Percentiles rank a stretch among this genome's conserved stretches.
These are phyloP conservation scores for Phytophthora pini DNA, from an alignment of 352 stramenopile genomes.

Conservation along the genomic window DNA sequence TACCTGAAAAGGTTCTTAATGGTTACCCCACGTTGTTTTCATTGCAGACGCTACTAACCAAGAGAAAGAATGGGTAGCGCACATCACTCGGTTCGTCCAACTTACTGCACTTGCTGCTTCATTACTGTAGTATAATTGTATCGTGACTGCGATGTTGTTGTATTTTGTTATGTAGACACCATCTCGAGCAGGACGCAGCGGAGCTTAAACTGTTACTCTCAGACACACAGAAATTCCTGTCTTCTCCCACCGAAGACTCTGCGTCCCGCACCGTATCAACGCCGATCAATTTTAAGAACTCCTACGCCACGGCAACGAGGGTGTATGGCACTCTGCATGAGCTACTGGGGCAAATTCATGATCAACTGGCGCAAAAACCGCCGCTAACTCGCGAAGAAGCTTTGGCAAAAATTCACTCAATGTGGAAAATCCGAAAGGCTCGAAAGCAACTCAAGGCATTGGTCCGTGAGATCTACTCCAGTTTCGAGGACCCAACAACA, in stretches of 20 bases:
- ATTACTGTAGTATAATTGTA: too few species aligned
- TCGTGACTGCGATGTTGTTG: background rate
- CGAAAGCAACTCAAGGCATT: slow-evolving; percentile 73
- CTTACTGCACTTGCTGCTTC: background rate
- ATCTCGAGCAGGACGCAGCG: slow-evolving; percentile 68
- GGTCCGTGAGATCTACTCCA: slow-evolving; percentile 64
- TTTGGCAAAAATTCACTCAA: slow-evolving; percentile 71
- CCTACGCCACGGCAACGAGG: slow-evolving; percentile 39
- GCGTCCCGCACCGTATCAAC: background rate
- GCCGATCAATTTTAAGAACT: slow-evolving; percentile 53
- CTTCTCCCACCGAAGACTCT: slow-evolving; percentile 15
- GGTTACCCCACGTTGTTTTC: background rate
- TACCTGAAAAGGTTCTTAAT: slow-evolving; percentile 7
- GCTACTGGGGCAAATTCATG: slow-evolving; percentile 52
- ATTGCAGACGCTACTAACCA: slow-evolving; percentile 57
- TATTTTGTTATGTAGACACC: slow-evolving; percentile 44
- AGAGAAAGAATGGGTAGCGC: slow-evolving; percentile 66
- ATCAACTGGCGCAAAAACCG: slow-evolving; percentile 50
- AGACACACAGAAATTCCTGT: slow-evolving; percentile 50
- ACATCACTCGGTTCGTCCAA: slow-evolving; percentile 57
- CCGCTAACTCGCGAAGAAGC: slow-evolving; percentile 64
- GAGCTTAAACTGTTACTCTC: slow-evolving; percentile 65
- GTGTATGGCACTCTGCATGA: slow-evolving; percentile 55
- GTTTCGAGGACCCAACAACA: slow-evolving; percentile 63
- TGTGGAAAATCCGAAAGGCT: slow-evolving; percentile 74